A percentile compares a stretch with the other conserved stretches of the same genome.
Evolutionary conservation across 2,329 filamentous ascomycete genomes (phyloP).

Genomic region (Xylaria sp.): DNA sequence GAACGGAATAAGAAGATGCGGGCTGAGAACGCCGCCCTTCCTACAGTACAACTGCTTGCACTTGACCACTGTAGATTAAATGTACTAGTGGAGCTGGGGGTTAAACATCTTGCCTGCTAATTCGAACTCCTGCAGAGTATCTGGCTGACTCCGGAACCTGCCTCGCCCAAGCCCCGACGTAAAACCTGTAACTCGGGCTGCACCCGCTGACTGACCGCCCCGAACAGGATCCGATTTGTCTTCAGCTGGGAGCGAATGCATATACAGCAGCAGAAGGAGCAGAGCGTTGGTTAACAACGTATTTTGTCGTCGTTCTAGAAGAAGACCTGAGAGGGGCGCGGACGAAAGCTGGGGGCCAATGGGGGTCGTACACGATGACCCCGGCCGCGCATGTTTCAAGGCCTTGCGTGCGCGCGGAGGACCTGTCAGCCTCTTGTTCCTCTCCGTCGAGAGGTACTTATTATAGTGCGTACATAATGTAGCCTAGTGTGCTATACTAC

Average conservation of each 20-base stretch:
- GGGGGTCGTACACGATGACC: conserved; percentile 41
- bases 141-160: conserved; percentile 7
- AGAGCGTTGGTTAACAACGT: conserved; percentile 5
- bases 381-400: conserved; percentile 41
- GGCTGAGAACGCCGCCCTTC: conserved; percentile 12
- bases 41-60: neutral
- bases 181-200: conserved; percentile 5
- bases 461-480: neutral
- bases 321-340: conserved; percentile 18
- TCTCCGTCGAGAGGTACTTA: no score
- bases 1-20: conserved; percentile 13
- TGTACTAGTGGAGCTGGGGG: neutral
- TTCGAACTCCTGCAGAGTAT: neutral
- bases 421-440: conserved; percentile 33
- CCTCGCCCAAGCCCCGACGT: conserved; percentile 11
- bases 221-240: conserved; percentile 10
- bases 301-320: conserved; percentile 33
- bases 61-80: neutral
- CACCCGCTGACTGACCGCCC: conserved; percentile 26
- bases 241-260: conserved; percentile 7
- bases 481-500: no score
- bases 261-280: neutral
- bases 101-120: conserved; percentile 3
- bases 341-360: conserved; percentile 40
- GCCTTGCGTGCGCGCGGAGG: conserved; percentile 33